Evolutionary conservation across 2,329 filamentous ascomycete genomes (phyloP).

Genomic region (Trichophaea hybrida): DNA sequence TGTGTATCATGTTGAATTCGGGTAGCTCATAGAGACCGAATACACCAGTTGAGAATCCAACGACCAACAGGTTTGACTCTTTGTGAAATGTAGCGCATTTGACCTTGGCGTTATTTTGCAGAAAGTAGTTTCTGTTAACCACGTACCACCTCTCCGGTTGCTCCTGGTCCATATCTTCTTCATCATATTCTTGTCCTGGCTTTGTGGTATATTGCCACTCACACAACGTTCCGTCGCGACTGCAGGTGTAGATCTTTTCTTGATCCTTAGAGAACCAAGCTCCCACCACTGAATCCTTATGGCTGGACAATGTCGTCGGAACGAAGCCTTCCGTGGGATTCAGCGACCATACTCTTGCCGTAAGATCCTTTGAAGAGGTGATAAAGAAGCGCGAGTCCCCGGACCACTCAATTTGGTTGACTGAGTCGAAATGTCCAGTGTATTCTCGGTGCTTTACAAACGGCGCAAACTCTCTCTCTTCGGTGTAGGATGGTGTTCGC

Average conservation of each 20-base stretch:
- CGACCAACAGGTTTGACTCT: conserved; percentile 78
- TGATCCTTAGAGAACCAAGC: conserved; percentile 96
- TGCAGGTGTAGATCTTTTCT: conserved; percentile 89
- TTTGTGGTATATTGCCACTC: conserved; percentile 70
- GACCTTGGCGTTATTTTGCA: conserved; percentile 75
- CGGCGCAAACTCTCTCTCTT: conserved; percentile 84
- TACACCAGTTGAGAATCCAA: conserved; percentile 85
- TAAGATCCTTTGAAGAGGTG: conserved; percentile 81
- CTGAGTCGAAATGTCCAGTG: conserved; percentile 73
- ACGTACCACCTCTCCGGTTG: conserved; percentile 77
- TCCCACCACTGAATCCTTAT: conserved; percentile 77
- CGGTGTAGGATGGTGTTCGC: conserved; percentile 73
- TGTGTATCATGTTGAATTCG: conserved; percentile 90
- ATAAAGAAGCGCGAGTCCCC: conserved; percentile 91
- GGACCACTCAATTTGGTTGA: conserved; percentile 85
- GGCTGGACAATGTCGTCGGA: conserved; percentile 78
- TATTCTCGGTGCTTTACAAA: conserved; percentile 81
- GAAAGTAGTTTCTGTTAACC: conserved; percentile 80
- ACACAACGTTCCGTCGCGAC: conserved; percentile 93
- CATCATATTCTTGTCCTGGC: conserved; percentile 34
- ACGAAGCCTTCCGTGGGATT: conserved; percentile 74
- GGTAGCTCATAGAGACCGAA: conserved; percentile 94
- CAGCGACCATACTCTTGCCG: conserved; percentile 87
- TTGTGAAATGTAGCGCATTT: conserved; percentile 85
- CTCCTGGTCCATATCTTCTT: conserved; percentile 44